These are phyloP conservation scores for Pleurotus platypus DNA, from an alignment of 768 basidiomycete species.

Conservation along the genomic window DNA sequence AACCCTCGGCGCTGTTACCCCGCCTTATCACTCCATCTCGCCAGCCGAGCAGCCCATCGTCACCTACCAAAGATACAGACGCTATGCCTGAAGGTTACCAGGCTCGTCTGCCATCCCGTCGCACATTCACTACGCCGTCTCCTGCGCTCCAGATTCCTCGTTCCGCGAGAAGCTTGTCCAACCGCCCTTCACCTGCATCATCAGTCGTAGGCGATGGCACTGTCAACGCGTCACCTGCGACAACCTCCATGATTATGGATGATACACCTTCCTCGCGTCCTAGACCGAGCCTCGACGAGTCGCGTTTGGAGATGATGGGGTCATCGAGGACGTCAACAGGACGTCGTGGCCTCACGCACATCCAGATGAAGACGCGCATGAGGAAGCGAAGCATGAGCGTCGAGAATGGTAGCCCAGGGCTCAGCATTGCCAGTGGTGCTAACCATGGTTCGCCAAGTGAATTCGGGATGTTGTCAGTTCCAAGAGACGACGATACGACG, in stretches of 20 bases:
- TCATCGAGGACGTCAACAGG: not conserved
- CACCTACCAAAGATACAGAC: not conserved
- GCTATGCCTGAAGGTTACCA: not conserved
- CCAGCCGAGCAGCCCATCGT: not conserved
- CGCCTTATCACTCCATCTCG: not conserved
- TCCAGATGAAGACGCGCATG: conserved; percentile 20
- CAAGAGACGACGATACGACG: no score
- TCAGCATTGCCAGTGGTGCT: conserved; percentile 1
- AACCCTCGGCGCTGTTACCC: not conserved
- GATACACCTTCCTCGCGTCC: not conserved
- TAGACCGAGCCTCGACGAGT: conserved; percentile 11
- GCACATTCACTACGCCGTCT: conserved; percentile 7
- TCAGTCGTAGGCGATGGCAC: not conserved
- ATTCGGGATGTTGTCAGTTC: conserved; percentile 1
- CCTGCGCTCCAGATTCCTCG: conserved; percentile 11
- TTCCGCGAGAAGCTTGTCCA: not conserved
- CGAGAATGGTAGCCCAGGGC: conserved; percentile 34
- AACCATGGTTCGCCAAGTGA: not conserved
- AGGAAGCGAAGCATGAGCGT: conserved; percentile 71
- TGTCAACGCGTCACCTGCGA: not conserved
- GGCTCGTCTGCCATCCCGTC: conserved; percentile 13
- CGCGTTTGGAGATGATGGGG: conserved; percentile 8
- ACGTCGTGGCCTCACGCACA: conserved; percentile 1
- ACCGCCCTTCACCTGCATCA: not conserved
- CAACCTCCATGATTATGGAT: not conserved